Conservation (phyloP, 78 protist genomes). For the Acrasis kona region DNA sequence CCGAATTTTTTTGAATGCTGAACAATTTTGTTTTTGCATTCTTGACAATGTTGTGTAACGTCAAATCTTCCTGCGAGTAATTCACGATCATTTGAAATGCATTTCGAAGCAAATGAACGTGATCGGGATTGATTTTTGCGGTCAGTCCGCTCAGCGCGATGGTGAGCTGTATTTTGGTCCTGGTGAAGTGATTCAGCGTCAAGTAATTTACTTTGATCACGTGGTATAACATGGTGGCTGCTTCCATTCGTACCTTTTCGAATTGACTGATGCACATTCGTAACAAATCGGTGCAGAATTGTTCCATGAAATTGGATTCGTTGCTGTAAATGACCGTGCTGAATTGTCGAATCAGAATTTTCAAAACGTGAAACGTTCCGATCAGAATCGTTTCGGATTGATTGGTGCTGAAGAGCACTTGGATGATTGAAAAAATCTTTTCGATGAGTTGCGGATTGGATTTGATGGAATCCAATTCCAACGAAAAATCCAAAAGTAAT, state of each 20-base stretch:
- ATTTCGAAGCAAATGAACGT: not conserved
- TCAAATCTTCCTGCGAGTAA: not conserved
- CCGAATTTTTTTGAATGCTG: not conserved
- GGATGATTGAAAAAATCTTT: not conserved
- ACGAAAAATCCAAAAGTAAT: not conserved
- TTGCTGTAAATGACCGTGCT: not conserved
- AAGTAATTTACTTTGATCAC: not conserved
- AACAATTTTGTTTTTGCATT: not conserved
- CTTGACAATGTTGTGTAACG: not conserved
- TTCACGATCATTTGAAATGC: not conserved
- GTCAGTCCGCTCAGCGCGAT: not conserved
- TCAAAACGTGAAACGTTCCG: not conserved
- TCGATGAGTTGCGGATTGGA: not conserved
- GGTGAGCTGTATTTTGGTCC: not conserved
- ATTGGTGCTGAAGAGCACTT: not conserved
- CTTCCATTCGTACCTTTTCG: not conserved
- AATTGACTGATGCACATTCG: not conserved
- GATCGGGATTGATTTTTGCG: not conserved
- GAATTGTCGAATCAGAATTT: not conserved
- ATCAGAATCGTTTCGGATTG: not conserved
- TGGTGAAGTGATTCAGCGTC: not conserved
- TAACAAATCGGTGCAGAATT: not conserved
- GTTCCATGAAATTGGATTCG: not conserved
- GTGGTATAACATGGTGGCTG: not conserved
- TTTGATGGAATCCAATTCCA: not conserved